These are phyloP conservation scores for Lyophyllum atratum DNA, from an alignment of 768 basidiomycete genomes.

Conservation along the genomic window DNA sequence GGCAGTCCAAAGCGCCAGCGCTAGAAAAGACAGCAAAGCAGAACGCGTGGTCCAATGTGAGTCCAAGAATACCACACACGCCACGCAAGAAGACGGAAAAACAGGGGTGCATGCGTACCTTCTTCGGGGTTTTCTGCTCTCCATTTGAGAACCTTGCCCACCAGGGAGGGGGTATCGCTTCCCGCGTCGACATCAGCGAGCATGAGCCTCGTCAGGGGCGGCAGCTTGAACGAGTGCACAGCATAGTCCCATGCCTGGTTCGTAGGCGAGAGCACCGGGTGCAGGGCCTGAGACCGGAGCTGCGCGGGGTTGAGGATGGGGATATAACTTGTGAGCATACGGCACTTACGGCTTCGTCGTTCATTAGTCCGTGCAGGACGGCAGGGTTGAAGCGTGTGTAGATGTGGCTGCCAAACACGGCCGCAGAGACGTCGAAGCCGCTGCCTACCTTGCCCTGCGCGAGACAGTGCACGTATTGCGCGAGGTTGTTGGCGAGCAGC, in stretches of 20 bases:
- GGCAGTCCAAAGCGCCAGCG: conserved; percentile 63
- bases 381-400: conserved; percentile 86
- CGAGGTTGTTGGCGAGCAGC: conserved; percentile 82
- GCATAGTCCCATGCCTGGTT: conserved; percentile 76
- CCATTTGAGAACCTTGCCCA: conserved; percentile 91
- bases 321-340: neutral
- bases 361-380: conserved; percentile 69
- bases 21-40: conserved; percentile 41
- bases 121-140: conserved; percentile 60
- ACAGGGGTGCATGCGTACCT: conserved; percentile 38
- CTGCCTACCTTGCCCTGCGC: conserved; percentile 98
- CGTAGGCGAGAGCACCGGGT: conserved; percentile 58
- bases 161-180: conserved; percentile 93
- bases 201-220: conserved; percentile 80
- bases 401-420: conserved; percentile 91
- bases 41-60: conserved; percentile 5
- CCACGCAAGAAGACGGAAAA: neutral
- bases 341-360: conserved; percentile 45
- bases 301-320: neutral
- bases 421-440: conserved; percentile 95
- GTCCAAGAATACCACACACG: conserved; percentile 5
- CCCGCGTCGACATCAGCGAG: conserved; percentile 97
- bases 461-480: conserved; percentile 93
- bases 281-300: conserved; percentile 33
- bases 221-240: conserved; percentile 75